A percentile compares a stretch with the other conserved stretches of the same genome.
Conservation (phyloP, 192 early-diverging fungal genomes). For the Powellomyces hirtus region DNA sequence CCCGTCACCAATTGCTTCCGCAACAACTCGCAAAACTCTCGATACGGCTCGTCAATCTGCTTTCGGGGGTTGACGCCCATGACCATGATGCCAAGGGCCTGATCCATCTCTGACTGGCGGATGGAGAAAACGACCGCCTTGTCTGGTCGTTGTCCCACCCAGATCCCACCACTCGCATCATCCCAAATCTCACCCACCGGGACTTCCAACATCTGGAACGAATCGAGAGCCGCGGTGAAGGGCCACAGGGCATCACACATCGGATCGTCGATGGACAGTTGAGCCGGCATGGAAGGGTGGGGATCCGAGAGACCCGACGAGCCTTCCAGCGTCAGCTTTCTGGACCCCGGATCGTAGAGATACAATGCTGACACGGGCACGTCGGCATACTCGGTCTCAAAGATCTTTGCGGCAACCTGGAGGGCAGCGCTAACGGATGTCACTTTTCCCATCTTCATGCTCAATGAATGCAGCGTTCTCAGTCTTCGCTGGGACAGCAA, state of each 20-base stretch:
- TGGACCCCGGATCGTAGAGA: not conserved
- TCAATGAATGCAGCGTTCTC: not conserved
- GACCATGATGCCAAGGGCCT: conserved; percentile 5
- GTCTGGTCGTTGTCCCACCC: not conserved
- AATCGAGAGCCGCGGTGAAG: not conserved
- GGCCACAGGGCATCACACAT: too few relatives aligned
- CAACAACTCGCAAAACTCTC: conserved; percentile 6
- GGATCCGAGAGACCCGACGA: too few relatives aligned
- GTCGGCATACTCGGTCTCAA: not conserved
- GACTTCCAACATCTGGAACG: too few relatives aligned
- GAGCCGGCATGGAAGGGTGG: too few relatives aligned
- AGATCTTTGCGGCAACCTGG: not conserved
- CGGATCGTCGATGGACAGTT: too few relatives aligned
- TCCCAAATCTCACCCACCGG: too few relatives aligned
- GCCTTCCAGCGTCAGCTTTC: not conserved
- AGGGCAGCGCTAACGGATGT: not conserved
- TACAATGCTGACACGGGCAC: not conserved
- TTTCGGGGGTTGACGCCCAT: conserved; percentile 3
- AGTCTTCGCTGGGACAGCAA: not conserved
- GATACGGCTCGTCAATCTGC: not conserved
- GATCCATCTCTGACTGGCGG: not conserved
- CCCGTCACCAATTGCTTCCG: not conserved
- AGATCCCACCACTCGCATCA: not conserved
- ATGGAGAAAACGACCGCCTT: not conserved
- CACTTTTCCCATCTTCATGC: not conserved